Evolutionary conservation across 768 basidiomycete genomes (phyloP), one percentile per base, ranked within the genome.

Genomic region (Crassisporium funariophilum): DNA sequence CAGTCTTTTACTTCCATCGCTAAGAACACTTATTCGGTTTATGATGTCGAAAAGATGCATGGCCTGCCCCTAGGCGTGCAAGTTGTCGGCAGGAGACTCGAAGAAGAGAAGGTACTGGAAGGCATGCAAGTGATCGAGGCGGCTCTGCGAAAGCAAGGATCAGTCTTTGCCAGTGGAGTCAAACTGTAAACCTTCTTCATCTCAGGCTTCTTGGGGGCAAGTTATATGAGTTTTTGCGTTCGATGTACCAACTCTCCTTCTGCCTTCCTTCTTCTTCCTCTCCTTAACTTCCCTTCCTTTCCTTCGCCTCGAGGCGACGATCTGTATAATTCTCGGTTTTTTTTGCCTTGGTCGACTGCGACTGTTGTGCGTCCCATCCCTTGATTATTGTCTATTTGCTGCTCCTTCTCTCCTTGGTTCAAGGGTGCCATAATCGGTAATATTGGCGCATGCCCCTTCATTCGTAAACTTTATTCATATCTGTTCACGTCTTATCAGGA

Each of bases 21-120:
- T 7, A 66, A 68, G 50, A 57, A 54, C n/a, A 75, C 72, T 2
- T 77, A 72, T 50, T 60, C 69, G 0, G 71, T 75, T 2, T 89
- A 88, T 41, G 75, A 86, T 40, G 73, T 79, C 1, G 66, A 77
- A 11, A 72, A 75, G 48, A 86, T 86, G 82, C 74, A 82, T 46
- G 86, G 86, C 5, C 66, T 87, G 4, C 85, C 87, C 0, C 58
- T 88, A 1, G 83, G 84, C 1, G 78, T 87, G 9, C 85, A 88
- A 58, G 62, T 88, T 23, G 73, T 80, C 1, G 84, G 84, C 1
- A 66, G 75, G 35, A 68, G 81, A 33, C 71, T 86, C 31, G 82
- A 86, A 59, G 88, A 89, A 63, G 88, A 90, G 64, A 82, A 82
- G 57, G 85, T 86, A 2, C 52, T 88, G 5, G 79, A 82, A 56